Percentiles rank a stretch among this genome's conserved stretches.
Evolutionary conservation across 1,139 yeast species (phyloP).

Genomic region (Yamadazyma songkhlaensis): DNA sequence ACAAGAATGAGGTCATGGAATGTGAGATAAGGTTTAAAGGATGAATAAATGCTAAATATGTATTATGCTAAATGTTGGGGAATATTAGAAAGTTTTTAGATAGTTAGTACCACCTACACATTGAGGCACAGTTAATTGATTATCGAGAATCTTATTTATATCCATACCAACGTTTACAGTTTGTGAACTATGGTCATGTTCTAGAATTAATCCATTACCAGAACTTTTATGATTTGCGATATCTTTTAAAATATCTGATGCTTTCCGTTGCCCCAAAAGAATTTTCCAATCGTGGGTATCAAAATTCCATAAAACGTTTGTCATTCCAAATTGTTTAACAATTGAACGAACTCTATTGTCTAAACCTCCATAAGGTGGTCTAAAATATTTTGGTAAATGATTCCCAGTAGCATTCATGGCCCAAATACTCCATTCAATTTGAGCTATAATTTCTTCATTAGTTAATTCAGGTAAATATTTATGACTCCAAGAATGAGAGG

Average conservation of each 20-base stretch:
- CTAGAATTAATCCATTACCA: constrained; percentile 76
- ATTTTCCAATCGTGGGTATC: constrained; percentile 93
- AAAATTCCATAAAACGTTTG: constrained; percentile 85
- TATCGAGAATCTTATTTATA: constrained; percentile 38
- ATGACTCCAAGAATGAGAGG: constrained; percentile 93
- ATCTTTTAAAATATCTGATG: constrained; percentile 51
- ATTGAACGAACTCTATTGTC: constrained; percentile 83
- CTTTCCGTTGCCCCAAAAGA: constrained; percentile 38
- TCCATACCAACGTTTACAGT: constrained; percentile 72
- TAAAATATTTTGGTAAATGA: constrained; percentile 87
- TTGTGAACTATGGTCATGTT: constrained; percentile 70
- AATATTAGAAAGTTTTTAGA: constrained; percentile 24
- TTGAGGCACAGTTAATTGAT: constrained; percentile 78
- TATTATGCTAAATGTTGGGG: no score
- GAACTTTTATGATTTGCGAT: constrained; percentile 48
- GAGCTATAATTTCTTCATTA: constrained; percentile 83
- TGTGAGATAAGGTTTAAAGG: no score
- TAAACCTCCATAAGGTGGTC: constrained; percentile 96
- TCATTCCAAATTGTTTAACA: constrained; percentile 81
- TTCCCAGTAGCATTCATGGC: constrained; percentile 94
- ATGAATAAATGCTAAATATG: no score
- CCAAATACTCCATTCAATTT: constrained; percentile 94
- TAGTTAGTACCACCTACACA: constrained; percentile 68
- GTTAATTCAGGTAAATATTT: constrained; percentile 72
- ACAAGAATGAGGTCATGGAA: no score